Percentiles rank a stretch among this genome's conserved stretches.
Evolutionary conservation across 2,329 filamentous ascomycete genomes (phyloP).

Genomic region (Boeremia exigua): DNA sequence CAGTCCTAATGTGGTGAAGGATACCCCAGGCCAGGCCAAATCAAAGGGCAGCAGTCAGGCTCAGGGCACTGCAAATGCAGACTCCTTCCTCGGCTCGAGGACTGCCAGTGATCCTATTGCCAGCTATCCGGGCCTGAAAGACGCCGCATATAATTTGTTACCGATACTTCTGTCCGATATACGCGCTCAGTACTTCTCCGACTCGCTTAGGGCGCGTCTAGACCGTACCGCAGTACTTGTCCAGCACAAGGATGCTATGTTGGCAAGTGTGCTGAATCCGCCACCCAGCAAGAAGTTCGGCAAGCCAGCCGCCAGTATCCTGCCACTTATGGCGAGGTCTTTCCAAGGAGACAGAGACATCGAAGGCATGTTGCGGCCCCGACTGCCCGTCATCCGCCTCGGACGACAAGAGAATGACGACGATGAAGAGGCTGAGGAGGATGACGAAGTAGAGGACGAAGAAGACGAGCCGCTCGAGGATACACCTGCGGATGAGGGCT

Average conservation of each 20-base stretch:
- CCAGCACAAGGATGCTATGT: slow-evolving; percentile 72
- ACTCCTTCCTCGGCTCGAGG: slow-evolving; percentile 68
- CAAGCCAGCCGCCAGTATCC: slow-evolving; percentile 70
- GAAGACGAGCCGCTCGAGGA: slow-evolving; percentile 24
- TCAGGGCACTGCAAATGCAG: slow-evolving; percentile 65
- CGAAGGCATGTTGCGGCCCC: slow-evolving; percentile 70
- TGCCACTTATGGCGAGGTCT: slow-evolving; percentile 76
- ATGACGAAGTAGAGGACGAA: slow-evolving; percentile 19
- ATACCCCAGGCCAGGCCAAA: slow-evolving; percentile 47
- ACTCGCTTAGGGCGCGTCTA: slow-evolving; percentile 73
- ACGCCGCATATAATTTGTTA: slow-evolving; percentile 68
- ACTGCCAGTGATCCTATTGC: slow-evolving; percentile 37
- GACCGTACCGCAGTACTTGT: slow-evolving; percentile 81
- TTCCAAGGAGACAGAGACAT: slow-evolving; percentile 69
- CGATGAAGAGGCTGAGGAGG: slow-evolving; percentile 34
- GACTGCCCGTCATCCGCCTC: slow-evolving; percentile 52
- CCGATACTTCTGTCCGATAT: slow-evolving; percentile 66
- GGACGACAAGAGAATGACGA: slow-evolving; percentile 27
- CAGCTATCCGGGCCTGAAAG: slow-evolving; percentile 56
- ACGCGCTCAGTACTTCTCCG: slow-evolving; percentile 71
- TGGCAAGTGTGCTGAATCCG: slow-evolving; percentile 83
- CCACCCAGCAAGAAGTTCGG: slow-evolving; percentile 67
- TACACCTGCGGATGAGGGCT: slow-evolving; percentile 62
- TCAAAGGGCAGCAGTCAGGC: slow-evolving; percentile 43
- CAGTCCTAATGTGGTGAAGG: slow-evolving; percentile 48